phyloP scores from a whole-genome alignment of 1,284 basidiomycete species.

The Phellopilus nigrolimitatus region DNA sequence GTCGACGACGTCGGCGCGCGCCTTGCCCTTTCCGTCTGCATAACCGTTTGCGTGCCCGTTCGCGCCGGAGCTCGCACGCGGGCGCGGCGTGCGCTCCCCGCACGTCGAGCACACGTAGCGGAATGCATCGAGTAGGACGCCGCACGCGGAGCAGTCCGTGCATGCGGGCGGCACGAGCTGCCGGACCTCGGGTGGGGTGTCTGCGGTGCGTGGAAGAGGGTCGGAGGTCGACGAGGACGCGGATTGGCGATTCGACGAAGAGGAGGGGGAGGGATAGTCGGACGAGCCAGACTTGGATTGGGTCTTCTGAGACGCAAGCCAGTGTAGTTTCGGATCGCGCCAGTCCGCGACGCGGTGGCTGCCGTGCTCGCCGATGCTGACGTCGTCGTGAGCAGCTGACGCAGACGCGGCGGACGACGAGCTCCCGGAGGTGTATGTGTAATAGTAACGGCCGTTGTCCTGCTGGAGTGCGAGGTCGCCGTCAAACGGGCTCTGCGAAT shows the following conservation, averaged over 20 bases:
- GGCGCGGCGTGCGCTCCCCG: slow-evolving; percentile 60
- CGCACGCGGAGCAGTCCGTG: slow-evolving; percentile 80
- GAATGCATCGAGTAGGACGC: slow-evolving; percentile 65
- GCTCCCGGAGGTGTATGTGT: slow-evolving; percentile 63
- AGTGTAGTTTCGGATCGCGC: slow-evolving; percentile 54
- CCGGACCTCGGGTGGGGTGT: slow-evolving; percentile 49
- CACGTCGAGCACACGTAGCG: slow-evolving; percentile 85
- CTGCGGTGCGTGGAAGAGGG: slow-evolving; percentile 15
- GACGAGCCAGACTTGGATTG: slow-evolving; percentile 20
- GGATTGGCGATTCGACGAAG: slow-evolving; percentile 24
- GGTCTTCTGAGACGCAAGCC: slow-evolving; percentile 47
- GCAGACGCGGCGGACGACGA: slow-evolving; percentile 44
- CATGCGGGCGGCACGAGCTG: slow-evolving; percentile 58
- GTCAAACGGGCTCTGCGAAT: slow-evolving; percentile 26
- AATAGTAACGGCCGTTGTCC: slow-evolving; percentile 64
- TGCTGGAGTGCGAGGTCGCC: slow-evolving; percentile 63
- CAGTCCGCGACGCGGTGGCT: slow-evolving; percentile 26
- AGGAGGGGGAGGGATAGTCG: slow-evolving; percentile 16
- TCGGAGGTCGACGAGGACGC: neutral
- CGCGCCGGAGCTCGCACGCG: too few species aligned
- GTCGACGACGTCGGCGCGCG: slow-evolving; percentile 32
- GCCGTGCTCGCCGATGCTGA: slow-evolving; percentile 25
- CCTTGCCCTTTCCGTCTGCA: slow-evolving; percentile 35
- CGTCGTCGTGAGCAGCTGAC: slow-evolving; percentile 31
- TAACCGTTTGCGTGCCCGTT: slow-evolving; percentile 29